Base-by-base conservation (phyloP, 129 eudicot genomes). In the Scalesia atractyloides region DNA sequence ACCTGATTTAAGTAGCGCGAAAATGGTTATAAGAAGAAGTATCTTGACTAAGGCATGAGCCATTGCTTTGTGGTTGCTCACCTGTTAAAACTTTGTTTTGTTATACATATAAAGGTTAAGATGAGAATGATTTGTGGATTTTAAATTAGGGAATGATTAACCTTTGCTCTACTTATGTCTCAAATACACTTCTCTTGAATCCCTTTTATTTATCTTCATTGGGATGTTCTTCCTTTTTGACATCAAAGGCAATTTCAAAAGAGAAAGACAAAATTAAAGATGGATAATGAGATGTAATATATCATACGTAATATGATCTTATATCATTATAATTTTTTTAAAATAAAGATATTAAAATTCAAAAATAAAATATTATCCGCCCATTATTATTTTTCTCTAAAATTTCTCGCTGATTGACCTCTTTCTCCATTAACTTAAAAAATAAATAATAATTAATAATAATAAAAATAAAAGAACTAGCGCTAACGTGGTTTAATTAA, bases 1-100 rank as follows among this genome's bases (percentile, higher is more conserved):
- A 89, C 91, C 89, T 44, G 85, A 80, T 73, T 76, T 70, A 1
- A 60, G 87, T 17, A 76, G 26, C 19, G 63, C 13, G 48, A 85
- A 52, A 49, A 85, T 37, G 73, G 82, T 75, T 53, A 76, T 10
- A 41, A 78, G 44, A 19, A 84, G 54, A 12, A 79, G 64, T 53
- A 71, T 54, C 52, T 74, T 82, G 69, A 73, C 24, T 61, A 43
- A 33, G 7, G 77, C 10, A 70, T 43, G 79, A 61, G 73, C 58
- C 78, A 83, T 79, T 17, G 41, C 6, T 63, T 53, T 66, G 20
- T 73, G 52, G 33, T 36, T 50, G 44, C 50, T 57, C 51, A 76
- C 47, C 15, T 30, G 48, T 48, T 54, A 51, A 49, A 51, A 17
- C 34, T 50, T 26, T 67, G 79, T 2, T 75, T 39, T 75, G 50